Conservation (phyloP, 805 yeast species). For the Ogataea glucozyma region DNA sequence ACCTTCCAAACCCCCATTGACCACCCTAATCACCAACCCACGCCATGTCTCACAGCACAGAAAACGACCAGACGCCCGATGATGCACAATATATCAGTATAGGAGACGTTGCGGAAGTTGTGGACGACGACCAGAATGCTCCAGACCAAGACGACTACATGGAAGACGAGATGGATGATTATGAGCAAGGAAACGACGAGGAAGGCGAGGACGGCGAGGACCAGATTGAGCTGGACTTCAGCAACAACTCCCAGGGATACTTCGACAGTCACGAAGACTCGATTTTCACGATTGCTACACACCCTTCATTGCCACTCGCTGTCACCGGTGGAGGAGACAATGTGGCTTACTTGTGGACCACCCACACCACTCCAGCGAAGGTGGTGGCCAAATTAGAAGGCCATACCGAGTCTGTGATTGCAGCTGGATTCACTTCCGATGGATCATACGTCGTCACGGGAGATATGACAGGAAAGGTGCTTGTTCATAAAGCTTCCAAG, state of each 20-base stretch:
- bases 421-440: conserved; percentile 80
- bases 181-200: conserved; percentile 41
- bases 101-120: conserved; percentile 37
- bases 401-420: conserved; percentile 84
- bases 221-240: conserved; percentile 75
- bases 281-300: conserved; percentile 75
- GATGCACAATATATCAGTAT: conserved; percentile 31
- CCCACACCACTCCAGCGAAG: conserved; percentile 82
- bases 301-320: conserved; percentile 82
- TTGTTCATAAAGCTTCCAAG: conserved; percentile 68
- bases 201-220: conserved; percentile 46
- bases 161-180: conserved; percentile 41
- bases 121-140: conserved; percentile 33
- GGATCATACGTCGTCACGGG: conserved; percentile 84
- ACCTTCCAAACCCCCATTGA: no score
- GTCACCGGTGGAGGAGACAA: conserved; percentile 97
- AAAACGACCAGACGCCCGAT: conserved; percentile 13
- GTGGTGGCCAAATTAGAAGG: conserved; percentile 75
- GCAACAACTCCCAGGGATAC: conserved; percentile 85
- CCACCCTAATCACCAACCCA: no score
- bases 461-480: conserved; percentile 89
- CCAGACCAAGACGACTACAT: conserved; percentile 44
- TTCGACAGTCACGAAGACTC: conserved; percentile 92
- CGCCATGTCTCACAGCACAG: conserved; percentile 2
- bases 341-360: conserved; percentile 87